These are phyloP conservation scores for Calocera cornea DNA, from an alignment of 768 basidiomycete genomes.

Conservation along the genomic window DNA sequence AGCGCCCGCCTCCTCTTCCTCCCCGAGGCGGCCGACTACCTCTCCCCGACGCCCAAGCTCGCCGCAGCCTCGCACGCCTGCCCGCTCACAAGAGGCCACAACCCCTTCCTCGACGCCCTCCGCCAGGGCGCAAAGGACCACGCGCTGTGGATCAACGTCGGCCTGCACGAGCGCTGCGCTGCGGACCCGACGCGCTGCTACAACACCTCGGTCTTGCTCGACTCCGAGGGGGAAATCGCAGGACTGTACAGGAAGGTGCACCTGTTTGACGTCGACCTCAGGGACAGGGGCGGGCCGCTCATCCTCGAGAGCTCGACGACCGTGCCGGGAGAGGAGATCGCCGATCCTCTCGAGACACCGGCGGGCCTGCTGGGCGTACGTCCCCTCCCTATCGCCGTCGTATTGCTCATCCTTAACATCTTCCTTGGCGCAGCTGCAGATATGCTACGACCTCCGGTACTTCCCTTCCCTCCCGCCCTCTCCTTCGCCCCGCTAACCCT, in stretches of 20 bases:
- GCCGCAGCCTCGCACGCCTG: not conserved
- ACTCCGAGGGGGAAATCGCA: not conserved
- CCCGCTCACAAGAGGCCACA: not conserved
- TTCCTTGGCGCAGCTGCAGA: not conserved
- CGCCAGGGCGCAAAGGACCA: not conserved
- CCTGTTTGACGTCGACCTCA: not conserved
- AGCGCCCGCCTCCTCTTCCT: not conserved
- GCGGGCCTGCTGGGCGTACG: not conserved
- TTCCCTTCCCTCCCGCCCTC: not conserved
- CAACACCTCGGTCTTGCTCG: not conserved
- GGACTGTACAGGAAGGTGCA: not conserved
- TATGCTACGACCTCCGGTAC: not conserved
- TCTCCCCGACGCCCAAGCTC: not conserved
- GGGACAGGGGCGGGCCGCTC: not conserved
- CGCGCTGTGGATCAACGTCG: not conserved
- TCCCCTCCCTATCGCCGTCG: not conserved
- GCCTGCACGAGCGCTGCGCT: not conserved
- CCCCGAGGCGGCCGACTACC: not conserved
- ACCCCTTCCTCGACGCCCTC: not conserved
- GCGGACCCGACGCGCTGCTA: not conserved
- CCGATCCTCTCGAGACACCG: not conserved
- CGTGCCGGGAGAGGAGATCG: not conserved
- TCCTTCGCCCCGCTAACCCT: not conserved
- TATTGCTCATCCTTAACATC: not conserved
- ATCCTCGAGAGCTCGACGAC: not conserved